These are phyloP conservation scores for Phaeophleospora eucalypticola DNA, from an alignment of 2,329 filamentous ascomycete genomes.

Conservation along the genomic window DNA sequence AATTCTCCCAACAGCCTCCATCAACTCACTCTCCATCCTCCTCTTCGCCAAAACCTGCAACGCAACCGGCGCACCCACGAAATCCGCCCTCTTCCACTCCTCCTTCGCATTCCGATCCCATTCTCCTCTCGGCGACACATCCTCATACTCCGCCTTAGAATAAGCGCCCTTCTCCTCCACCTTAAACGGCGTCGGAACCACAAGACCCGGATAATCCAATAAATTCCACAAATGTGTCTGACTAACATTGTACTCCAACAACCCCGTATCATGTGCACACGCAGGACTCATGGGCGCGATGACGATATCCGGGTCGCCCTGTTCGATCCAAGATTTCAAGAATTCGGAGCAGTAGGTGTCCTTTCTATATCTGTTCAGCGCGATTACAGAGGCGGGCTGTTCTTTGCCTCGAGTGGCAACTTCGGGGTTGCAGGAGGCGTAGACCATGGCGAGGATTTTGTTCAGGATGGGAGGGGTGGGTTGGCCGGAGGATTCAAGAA, in stretches of 20 bases:
- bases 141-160: background rate
- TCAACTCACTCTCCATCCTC: conserved; percentile 8
- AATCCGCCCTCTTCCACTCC: conserved; percentile 2
- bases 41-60: conserved; percentile 7
- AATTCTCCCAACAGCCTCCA: conserved; percentile 7
- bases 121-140: background rate
- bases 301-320: conserved; percentile 7
- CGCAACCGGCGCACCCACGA: conserved; percentile 3
- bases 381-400: background rate
- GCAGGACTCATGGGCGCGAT: conserved; percentile 7
- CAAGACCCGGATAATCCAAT: conserved; percentile 5
- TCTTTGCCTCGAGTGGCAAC: background rate
- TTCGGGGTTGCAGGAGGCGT: background rate
- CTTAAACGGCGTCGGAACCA: conserved; percentile 6
- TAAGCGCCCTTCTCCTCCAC: background rate
- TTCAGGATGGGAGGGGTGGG: conserved; percentile 2
- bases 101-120: conserved; percentile 1
- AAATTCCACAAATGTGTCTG: conserved; percentile 6
- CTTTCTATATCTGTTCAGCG: background rate
- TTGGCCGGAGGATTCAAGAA: conserved; percentile 2
- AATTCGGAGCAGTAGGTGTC: conserved; percentile 2
- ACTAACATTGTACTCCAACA: background rate
- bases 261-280: background rate
- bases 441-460: background rate
- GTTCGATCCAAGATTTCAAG: conserved; percentile 3